These are phyloP conservation scores for Linum trigynum DNA, from an alignment of 345 rosid genomes.

Conservation along the genomic window DNA sequence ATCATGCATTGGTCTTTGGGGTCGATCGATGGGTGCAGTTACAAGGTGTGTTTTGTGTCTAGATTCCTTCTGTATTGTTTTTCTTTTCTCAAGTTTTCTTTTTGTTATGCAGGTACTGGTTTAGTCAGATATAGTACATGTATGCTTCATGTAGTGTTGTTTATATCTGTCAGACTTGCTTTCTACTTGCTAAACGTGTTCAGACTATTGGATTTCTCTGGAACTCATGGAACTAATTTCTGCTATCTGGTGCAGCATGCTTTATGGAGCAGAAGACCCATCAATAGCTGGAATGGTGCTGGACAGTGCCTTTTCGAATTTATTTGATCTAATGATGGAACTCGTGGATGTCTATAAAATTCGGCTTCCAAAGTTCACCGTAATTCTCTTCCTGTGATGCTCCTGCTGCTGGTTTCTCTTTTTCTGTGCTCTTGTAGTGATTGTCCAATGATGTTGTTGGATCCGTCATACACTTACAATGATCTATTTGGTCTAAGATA, in stretches of 20 bases:
- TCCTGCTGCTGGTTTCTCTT: neutral
- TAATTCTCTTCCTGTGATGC: constrained; percentile 6
- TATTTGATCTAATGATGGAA: constrained; percentile 31
- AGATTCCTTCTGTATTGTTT: constrained; percentile 6
- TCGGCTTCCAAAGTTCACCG: constrained; percentile 30
- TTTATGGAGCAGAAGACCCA: constrained; percentile 32
- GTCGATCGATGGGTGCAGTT: constrained; percentile 99
- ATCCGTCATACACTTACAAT: too few species aligned
- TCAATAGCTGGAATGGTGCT: constrained; percentile 30
- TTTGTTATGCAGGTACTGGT: constrained; percentile 1
- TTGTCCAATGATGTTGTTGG: too few species aligned
- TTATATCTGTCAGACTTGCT: too few species aligned
- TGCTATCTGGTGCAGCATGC: constrained; percentile 19
- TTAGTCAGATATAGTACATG: too few species aligned
- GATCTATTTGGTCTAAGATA: too few species aligned
- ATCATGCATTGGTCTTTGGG: constrained; percentile 93
- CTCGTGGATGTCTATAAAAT: constrained; percentile 32
- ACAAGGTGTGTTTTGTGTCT: constrained; percentile 51
- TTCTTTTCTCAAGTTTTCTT: constrained; percentile 1
- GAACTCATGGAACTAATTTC: neutral
- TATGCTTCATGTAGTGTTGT: too few species aligned
- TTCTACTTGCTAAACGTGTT: neutral
- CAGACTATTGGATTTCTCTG: neutral
- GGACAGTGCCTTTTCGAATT: constrained; percentile 33
- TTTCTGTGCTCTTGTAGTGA: neutral